A percentile compares a stretch with the other conserved stretches of the same genome.
Conservation (phyloP, 306 rosid genomes). For the Dicorynia guianensis region DNA sequence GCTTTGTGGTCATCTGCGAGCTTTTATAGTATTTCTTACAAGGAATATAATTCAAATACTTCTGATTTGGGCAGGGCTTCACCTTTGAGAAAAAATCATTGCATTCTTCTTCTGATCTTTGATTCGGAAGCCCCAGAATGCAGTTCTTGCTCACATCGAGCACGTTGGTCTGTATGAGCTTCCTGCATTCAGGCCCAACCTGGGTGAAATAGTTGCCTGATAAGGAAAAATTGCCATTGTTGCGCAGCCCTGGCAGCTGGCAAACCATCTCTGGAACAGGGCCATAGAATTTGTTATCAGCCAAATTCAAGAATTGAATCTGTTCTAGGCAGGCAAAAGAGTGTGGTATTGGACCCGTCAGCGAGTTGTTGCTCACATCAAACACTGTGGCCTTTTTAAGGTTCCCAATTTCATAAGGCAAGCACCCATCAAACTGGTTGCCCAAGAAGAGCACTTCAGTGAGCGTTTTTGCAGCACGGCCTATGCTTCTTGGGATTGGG, state of each 20-base stretch:
- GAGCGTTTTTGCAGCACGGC: constrained; percentile 50
- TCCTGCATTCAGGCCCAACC: constrained; percentile 68
- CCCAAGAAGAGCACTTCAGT: constrained; percentile 71
- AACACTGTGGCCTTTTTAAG: constrained; percentile 54
- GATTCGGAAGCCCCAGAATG: constrained; percentile 59
- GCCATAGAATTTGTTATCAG: constrained; percentile 56
- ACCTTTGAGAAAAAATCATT: constrained; percentile 30
- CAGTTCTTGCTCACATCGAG: constrained; percentile 65
- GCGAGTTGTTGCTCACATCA: constrained; percentile 55
- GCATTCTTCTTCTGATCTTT: constrained; percentile 47
- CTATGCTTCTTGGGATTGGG: constrained; percentile 64
- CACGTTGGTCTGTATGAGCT: constrained; percentile 47
- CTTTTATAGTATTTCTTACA: constrained; percentile 38
- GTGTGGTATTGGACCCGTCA: constrained; percentile 76
- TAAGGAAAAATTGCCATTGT: constrained; percentile 41
- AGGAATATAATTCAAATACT: constrained; percentile 44
- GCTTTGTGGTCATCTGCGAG: neutral
- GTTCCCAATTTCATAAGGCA: constrained; percentile 74
- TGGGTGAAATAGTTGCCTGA: constrained; percentile 59
- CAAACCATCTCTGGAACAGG: constrained; percentile 73
- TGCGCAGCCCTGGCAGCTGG: constrained; percentile 43
- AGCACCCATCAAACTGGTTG: constrained; percentile 63
- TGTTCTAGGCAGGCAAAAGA: constrained; percentile 70
- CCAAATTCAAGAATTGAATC: constrained; percentile 51
- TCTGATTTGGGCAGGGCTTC: constrained; percentile 40